A percentile compares a stretch with the other conserved stretches of the same genome.
phyloP scores from a whole-genome alignment of 2,329 filamentous ascomycete genomes.

The Ustilaginoidea virens region DNA sequence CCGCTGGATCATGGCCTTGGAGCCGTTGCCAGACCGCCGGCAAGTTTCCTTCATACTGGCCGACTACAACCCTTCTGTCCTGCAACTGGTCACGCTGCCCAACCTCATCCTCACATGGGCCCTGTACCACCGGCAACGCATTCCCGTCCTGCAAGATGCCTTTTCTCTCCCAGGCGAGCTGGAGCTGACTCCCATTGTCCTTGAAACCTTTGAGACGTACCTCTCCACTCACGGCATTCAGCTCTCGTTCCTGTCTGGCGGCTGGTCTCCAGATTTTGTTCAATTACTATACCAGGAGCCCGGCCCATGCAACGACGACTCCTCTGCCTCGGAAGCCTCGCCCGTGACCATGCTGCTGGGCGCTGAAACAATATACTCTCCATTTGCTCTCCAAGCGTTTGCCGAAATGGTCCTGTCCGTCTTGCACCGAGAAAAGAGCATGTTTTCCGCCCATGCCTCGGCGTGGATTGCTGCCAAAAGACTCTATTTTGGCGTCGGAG shows the following conservation, averaged over 20 bases:
- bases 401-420: slow-evolving; percentile 48
- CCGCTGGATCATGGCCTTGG: slow-evolving; percentile 35
- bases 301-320: slow-evolving; percentile 3
- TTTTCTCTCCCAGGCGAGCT: slow-evolving; percentile 43
- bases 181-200: slow-evolving; percentile 42
- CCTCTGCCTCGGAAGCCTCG: background rate
- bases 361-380: slow-evolving; percentile 74
- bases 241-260: slow-evolving; percentile 57
- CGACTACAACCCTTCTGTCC: slow-evolving; percentile 67
- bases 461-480: slow-evolving; percentile 62
- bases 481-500: slow-evolving; percentile 74
- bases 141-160: slow-evolving; percentile 25
- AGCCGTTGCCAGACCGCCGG: slow-evolving; percentile 2
- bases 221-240: slow-evolving; percentile 35
- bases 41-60: slow-evolving; percentile 48
- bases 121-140: slow-evolving; percentile 22
- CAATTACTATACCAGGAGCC: slow-evolving; percentile 27
- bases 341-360: slow-evolving; percentile 43
- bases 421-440: slow-evolving; percentile 28
- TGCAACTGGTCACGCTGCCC: slow-evolving; percentile 64
- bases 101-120: slow-evolving; percentile 63
- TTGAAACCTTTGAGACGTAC: slow-evolving; percentile 40
- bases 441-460: slow-evolving; percentile 27
- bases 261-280: slow-evolving; percentile 54
- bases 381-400: slow-evolving; percentile 53